Base-by-base conservation (phyloP, 2,329 filamentous ascomycete species). In the Exserohilum turcica region DNA sequence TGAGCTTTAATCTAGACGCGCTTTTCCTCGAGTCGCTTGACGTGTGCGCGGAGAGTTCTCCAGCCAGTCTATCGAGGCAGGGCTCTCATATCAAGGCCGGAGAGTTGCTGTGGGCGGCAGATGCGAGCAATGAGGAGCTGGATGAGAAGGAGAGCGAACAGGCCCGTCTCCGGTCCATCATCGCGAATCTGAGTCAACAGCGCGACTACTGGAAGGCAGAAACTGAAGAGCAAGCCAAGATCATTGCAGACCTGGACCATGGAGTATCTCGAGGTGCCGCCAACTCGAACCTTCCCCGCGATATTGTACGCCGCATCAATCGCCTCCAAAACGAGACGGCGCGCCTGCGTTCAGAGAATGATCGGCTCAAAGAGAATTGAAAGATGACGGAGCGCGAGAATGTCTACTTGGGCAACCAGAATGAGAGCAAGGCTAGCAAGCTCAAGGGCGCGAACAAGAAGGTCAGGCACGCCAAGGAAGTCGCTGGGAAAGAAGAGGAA, bases 391-490 rank as follows among this genome's bases (percentile, higher is more conserved):
- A 63, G 32, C 32, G 43, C n/a, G 55, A 63, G 29, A 50, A 52
- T 9, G 24, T 44, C 3, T 39, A 35, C 4, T 33, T 62, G 2
- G 42, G 38, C 28, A 18, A 52, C n/a, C 50, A 53, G 18, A 61
- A 58, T 18, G 47, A 48, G 2, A 54, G 48, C 6, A 57, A 60
- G 33, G 49, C 48, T 2, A 56, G 51, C 16, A 64, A 56, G 38
- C 36, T 61, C 10, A 59, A 59, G n/a, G 59, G 61, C 7, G 61
- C 59, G 2, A 56, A 54, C 12, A 63, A 56, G 43, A 65, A 64
- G 32, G 48, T 53, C 10, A 53, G 50, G 31, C 59, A 60, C 16
- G 60, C 60, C 3, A 65, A 63, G 33, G 48, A 61, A 5, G 33
- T 55, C 3, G 61, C 52, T 3, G 37, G 21, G 12, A 57, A 63